phyloP scores from a whole-genome alignment of 1,139 yeast species.

The Yamadazyma diddensiae region DNA sequence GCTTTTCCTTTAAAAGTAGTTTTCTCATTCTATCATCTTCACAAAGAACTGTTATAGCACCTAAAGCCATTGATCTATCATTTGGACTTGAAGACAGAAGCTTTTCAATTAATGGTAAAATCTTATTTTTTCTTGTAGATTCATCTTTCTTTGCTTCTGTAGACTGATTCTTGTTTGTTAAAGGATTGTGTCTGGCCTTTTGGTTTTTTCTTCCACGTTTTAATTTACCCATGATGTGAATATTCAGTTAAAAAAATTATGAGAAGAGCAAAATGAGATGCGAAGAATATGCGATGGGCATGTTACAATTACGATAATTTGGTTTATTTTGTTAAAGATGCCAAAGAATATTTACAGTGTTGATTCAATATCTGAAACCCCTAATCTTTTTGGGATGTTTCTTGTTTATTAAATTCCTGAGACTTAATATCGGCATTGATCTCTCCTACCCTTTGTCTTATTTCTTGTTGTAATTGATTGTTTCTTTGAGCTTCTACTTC shows the following conservation, averaged over 20 bases:
- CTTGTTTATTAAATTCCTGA: background rate
- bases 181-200: slow-evolving; percentile 51
- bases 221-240: slow-evolving; percentile 65
- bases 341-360: no score
- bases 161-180: slow-evolving; percentile 18
- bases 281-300: background rate
- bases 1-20: slow-evolving; percentile 64
- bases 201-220: slow-evolving; percentile 68
- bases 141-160: slow-evolving; percentile 42
- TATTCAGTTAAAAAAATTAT: background rate
- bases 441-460: slow-evolving; percentile 6
- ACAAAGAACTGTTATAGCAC: slow-evolving; percentile 66
- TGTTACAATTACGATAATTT: background rate
- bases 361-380: no score
- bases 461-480: slow-evolving; percentile 6
- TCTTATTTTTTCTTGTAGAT: slow-evolving; percentile 49
- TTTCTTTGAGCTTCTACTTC: slow-evolving; percentile 12
- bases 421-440: background rate
- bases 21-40: slow-evolving; percentile 67
- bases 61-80: slow-evolving; percentile 76
- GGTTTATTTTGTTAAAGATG: no score
- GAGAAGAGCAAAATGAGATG: slow-evolving; percentile 1
- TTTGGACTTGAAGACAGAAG: slow-evolving; percentile 61
- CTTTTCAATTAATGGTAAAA: slow-evolving; percentile 66
- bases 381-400: no score